Conservation (phyloP, 441 rosid species). For the Pelargonium myrrhifolium region DNA sequence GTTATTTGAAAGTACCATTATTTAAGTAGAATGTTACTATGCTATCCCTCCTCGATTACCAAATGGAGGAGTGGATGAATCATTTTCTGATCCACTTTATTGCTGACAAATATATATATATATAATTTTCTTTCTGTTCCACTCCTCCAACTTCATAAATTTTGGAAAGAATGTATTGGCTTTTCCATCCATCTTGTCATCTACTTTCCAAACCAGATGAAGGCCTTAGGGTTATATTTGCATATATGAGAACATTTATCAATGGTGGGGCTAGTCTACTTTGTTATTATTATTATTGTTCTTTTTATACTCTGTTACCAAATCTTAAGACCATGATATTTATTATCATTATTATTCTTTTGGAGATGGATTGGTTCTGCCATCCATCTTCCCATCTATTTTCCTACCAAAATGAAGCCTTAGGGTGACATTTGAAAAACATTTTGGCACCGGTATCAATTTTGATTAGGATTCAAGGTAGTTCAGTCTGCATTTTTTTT, state of each 20-base stretch:
- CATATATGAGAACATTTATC: conserved; percentile 14
- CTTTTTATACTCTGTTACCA: too few relatives aligned
- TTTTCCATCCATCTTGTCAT: too few relatives aligned
- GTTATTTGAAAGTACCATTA: not conserved
- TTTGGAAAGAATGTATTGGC: too few relatives aligned
- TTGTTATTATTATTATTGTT: conserved; percentile 43
- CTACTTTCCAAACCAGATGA: conserved; percentile 5
- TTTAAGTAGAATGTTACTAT: not conserved
- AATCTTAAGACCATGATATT: too few relatives aligned
- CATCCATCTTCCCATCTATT: not conserved
- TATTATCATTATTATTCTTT: too few relatives aligned
- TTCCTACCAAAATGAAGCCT: not conserved
- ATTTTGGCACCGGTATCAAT: not conserved
- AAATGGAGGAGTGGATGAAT: not conserved
- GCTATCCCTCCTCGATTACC: not conserved
- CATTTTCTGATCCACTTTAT: not conserved
- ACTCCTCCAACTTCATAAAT: too few relatives aligned
- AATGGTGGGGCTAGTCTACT: not conserved
- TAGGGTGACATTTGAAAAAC: not conserved
- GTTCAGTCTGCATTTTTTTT: not conserved
- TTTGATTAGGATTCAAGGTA: conserved; percentile 1
- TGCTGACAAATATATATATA: too few relatives aligned
- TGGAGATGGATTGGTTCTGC: not conserved
- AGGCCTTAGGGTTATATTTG: conserved; percentile 12
- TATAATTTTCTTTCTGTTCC: too few relatives aligned